These are phyloP conservation scores for Ustilago esculenta DNA, from an alignment of 1,284 basidiomycete genomes.

Conservation along the genomic window DNA sequence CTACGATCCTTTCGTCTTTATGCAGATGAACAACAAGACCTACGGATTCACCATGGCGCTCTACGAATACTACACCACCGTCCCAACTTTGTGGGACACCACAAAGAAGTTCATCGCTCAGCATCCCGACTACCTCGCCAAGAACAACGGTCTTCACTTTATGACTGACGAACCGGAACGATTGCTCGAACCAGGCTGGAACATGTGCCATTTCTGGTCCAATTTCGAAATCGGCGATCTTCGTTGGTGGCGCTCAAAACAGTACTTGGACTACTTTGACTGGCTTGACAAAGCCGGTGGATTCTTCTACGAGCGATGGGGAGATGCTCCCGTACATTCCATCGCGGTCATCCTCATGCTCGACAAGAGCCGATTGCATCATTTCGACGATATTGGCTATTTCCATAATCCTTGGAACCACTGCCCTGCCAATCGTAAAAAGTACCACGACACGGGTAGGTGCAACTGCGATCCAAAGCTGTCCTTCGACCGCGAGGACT, in stretches of 20 bases:
- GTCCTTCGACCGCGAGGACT: slow-evolving; percentile 55
- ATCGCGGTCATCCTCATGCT: slow-evolving; percentile 62
- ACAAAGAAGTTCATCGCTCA: slow-evolving; percentile 76
- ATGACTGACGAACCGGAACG: slow-evolving; percentile 77
- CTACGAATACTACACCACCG: slow-evolving; percentile 80
- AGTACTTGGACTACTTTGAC: slow-evolving; percentile 81
- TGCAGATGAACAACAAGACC: slow-evolving; percentile 80
- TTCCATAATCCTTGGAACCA: slow-evolving; percentile 61
- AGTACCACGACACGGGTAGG: slow-evolving; percentile 59
- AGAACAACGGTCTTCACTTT: slow-evolving; percentile 79
- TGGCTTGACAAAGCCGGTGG: slow-evolving; percentile 82
- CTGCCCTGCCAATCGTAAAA: slow-evolving; percentile 56
- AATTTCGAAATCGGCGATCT: slow-evolving; percentile 75
- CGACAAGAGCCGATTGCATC: slow-evolving; percentile 40
- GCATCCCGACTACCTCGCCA: slow-evolving; percentile 77
- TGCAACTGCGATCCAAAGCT: slow-evolving; percentile 62
- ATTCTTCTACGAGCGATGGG: slow-evolving; percentile 75
- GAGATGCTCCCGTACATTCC: slow-evolving; percentile 76
- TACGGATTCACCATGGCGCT: slow-evolving; percentile 82
- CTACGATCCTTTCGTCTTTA: slow-evolving; percentile 86
- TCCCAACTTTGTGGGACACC: slow-evolving; percentile 79
- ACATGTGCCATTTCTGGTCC: slow-evolving; percentile 80
- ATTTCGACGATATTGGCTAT: slow-evolving; percentile 64
- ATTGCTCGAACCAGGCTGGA: slow-evolving; percentile 70
- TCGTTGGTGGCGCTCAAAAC: slow-evolving; percentile 81